Base-by-base conservation (phyloP, 2,329 filamentous ascomycete genomes). In the Verticillium dahliae region DNA sequence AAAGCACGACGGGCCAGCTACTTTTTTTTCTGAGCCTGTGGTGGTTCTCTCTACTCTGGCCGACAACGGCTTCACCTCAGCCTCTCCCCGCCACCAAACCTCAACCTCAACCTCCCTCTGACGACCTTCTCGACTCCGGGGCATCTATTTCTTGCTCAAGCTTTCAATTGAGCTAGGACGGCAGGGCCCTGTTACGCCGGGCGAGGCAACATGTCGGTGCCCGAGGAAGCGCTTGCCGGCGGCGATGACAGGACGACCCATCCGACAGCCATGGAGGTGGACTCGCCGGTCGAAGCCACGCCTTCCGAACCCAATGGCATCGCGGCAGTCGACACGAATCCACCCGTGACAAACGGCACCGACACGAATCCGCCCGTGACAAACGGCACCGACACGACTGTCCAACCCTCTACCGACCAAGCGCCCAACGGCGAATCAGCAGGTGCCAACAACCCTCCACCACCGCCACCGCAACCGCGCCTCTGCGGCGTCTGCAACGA, bases 401-500 rank as follows among this genome's bases (percentile, higher is more conserved):
- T 11, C 3, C 18, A 22, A 11, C 45, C 45, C 4, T 6, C 15
- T 11, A 15, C 39, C 39, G 15, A n/a, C 39, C 13, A 41, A 15
- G 15, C 15, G 6, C 6, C 39, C 39, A 6, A n/a, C 39, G 39
- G 15, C 39, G 15, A 14, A 18, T 10, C 45, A 18, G 13, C 45
- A 27, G 18, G 13, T 9, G 45, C 22, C n/a, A 52, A 4, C 18
- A 27, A 52, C 18, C 9, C 4, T 45, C 18, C 18, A 27, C 45
- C n/a, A 27, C 45, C n/a, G 22, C 18, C 45, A 22, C 45, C 45
- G 10, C 18, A 57, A 27, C 57, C 66, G 52, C 66, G 67, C 18
- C 64, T 71, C 2, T 88, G 86, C 66, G 78, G 79, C 5, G 75
- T 86, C 37, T 89, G 86, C 70, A 70, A 80, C 34, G 68, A 71